phyloP scores from a whole-genome alignment of 2,329 filamentous ascomycete species.

The Pseudogymnoascus sp. region DNA sequence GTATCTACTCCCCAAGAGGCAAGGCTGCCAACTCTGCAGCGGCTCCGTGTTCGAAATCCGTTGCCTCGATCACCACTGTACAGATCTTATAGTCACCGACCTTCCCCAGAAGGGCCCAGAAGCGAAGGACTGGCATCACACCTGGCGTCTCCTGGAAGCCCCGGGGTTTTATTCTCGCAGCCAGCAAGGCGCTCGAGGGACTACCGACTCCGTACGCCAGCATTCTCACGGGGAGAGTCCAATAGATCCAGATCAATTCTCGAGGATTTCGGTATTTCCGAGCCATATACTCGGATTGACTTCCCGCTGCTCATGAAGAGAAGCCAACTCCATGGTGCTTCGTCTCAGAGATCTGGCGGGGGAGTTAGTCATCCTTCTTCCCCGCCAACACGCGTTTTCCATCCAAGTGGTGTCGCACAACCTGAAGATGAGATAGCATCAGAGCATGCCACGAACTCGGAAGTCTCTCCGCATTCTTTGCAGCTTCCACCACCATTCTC shows the following conservation, averaged over 20 bases:
- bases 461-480: background rate
- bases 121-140: slow-evolving; percentile 22
- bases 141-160: slow-evolving; percentile 20
- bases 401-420: background rate
- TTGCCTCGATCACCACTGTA: slow-evolving; percentile 29
- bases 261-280: slow-evolving; percentile 14
- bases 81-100: slow-evolving; percentile 26
- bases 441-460: background rate
- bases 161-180: slow-evolving; percentile 27
- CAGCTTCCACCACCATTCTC: slow-evolving; percentile 27
- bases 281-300: background rate
- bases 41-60: slow-evolving; percentile 14
- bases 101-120: slow-evolving; percentile 23
- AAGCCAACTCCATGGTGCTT: background rate
- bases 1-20: slow-evolving; percentile 22
- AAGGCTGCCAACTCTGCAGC: slow-evolving; percentile 11
- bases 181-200: slow-evolving; percentile 23
- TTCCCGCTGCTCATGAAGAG: background rate
- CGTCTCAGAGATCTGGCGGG: background rate
- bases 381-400: background rate
- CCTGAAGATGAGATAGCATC: background rate
- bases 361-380: background rate
- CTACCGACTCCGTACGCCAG: slow-evolving; percentile 30
- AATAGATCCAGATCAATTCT: slow-evolving; percentile 26
- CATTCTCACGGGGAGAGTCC: slow-evolving; percentile 29